A percentile compares a stretch with the other conserved stretches of the same genome.
These are phyloP conservation scores for Curvularia sp. DNA, from an alignment of 2,329 filamentous ascomycete species.

Conservation along the genomic window DNA sequence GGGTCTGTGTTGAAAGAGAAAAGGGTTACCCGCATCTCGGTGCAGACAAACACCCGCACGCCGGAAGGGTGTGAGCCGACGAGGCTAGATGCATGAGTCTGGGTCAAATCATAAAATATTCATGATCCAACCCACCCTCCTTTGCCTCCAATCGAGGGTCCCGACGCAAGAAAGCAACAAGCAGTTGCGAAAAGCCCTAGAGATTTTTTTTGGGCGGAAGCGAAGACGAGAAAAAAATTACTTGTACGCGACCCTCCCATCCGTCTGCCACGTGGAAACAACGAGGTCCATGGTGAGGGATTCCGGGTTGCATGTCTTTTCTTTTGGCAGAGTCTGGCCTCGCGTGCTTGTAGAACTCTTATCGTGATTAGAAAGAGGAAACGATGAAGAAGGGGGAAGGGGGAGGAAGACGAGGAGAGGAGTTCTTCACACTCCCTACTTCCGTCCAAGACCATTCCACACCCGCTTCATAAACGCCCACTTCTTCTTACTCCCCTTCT, in stretches of 20 bases:
- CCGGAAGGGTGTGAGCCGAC: not conserved
- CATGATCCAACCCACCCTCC: not conserved
- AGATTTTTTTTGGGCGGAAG: not conserved
- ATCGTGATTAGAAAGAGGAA: not conserved
- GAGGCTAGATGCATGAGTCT: not conserved
- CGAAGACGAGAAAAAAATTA: not conserved
- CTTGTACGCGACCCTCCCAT: not conserved
- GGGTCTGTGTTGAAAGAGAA: not conserved
- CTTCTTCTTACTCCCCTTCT: not conserved
- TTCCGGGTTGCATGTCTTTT: not conserved
- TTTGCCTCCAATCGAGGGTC: not conserved
- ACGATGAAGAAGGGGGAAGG: not conserved
- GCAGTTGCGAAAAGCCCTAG: not conserved
- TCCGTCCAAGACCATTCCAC: not conserved
- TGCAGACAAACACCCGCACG: not conserved
- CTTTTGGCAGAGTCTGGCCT: not conserved
- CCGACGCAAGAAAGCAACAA: not conserved
- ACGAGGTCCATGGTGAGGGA: not conserved
- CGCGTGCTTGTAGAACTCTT: not conserved
- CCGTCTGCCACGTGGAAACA: not conserved
- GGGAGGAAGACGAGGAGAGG: not conserved
- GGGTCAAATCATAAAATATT: slow-evolving; percentile 1
- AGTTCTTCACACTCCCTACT: not conserved
- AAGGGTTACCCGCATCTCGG: not conserved
- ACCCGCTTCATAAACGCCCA: not conserved